phyloP scores from a whole-genome alignment of 2,329 filamentous ascomycete species.

The Verticillium klebahnii region DNA sequence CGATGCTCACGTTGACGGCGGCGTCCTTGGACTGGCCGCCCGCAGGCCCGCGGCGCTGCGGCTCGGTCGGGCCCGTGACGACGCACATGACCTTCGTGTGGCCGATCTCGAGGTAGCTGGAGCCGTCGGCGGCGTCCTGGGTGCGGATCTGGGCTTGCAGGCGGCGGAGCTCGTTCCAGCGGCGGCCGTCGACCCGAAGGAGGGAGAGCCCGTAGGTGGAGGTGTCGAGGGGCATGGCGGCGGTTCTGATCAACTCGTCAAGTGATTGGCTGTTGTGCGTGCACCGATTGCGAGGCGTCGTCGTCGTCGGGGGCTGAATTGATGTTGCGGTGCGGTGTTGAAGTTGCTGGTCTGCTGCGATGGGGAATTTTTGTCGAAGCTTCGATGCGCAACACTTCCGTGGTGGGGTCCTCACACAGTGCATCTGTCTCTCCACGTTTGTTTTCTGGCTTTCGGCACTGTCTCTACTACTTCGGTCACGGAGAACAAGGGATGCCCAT shows the following conservation, averaged over 20 bases:
- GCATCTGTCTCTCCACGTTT: not conserved
- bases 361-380: not conserved
- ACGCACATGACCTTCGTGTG: conserved; percentile 97
- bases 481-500: no score
- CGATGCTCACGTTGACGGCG: conserved; percentile 74
- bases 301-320: not conserved
- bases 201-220: conserved; percentile 86
- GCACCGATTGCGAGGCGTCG: not conserved
- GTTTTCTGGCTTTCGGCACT: not conserved
- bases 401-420: not conserved
- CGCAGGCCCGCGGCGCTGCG: conserved; percentile 26
- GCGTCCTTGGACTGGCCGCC: conserved; percentile 43
- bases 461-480: not conserved
- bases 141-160: conserved; percentile 87
- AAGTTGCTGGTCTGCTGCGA: not conserved
- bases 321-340: not conserved
- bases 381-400: not conserved
- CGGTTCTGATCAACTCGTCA: not conserved
- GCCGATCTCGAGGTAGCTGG: conserved; percentile 91
- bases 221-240: conserved; percentile 85
- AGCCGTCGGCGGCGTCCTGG: conserved; percentile 88
- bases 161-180: conserved; percentile 95
- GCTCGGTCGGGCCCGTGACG: conserved; percentile 78
- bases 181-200: conserved; percentile 74
- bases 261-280: not conserved